These are phyloP conservation scores for Talaromyces liani DNA, from an alignment of 495 filamentous ascomycete species.

Conservation along the genomic window DNA sequence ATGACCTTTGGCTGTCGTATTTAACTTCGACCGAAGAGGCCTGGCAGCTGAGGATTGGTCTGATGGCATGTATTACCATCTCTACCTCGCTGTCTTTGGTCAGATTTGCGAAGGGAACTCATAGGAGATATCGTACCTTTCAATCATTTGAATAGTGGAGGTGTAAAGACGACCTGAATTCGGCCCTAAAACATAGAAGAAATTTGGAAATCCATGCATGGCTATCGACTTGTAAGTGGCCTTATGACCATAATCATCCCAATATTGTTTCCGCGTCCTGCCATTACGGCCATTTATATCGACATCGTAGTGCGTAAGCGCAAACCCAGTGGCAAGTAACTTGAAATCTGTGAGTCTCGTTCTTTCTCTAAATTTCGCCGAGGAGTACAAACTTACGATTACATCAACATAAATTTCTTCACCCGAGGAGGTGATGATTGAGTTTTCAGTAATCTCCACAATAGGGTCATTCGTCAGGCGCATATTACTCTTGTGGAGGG, in stretches of 20 bases:
- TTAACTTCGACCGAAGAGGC: constrained; percentile 13
- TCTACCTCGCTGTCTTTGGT: constrained; percentile 6
- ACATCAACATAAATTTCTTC: constrained; percentile 9
- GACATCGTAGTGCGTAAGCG: constrained; percentile 10
- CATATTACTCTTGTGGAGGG: constrained; percentile 14
- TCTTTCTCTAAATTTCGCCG: background rate
- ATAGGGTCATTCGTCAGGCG: constrained; percentile 12
- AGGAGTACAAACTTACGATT: constrained; percentile 10
- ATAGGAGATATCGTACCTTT: constrained; percentile 29
- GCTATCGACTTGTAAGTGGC: constrained; percentile 17
- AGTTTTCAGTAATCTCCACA: constrained; percentile 4
- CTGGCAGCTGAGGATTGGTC: constrained; percentile 5
- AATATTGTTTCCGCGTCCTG: constrained; percentile 7
- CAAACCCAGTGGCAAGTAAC: constrained; percentile 13
- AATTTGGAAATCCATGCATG: constrained; percentile 22
- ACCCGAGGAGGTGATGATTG: constrained; percentile 13
- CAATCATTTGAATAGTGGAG: constrained; percentile 32
- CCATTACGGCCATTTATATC: constrained; percentile 10
- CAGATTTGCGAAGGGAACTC: background rate
- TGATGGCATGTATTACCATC: constrained; percentile 11
- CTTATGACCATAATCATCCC: constrained; percentile 8
- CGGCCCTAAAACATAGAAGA: constrained; percentile 21
- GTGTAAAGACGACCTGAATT: constrained; percentile 20
- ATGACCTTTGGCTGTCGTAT: constrained; percentile 7
- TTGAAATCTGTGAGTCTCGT: background rate